Evolutionary conservation across 306 rosid species (phyloP).

Genomic region (Psophocarpus tetragonolobus): DNA sequence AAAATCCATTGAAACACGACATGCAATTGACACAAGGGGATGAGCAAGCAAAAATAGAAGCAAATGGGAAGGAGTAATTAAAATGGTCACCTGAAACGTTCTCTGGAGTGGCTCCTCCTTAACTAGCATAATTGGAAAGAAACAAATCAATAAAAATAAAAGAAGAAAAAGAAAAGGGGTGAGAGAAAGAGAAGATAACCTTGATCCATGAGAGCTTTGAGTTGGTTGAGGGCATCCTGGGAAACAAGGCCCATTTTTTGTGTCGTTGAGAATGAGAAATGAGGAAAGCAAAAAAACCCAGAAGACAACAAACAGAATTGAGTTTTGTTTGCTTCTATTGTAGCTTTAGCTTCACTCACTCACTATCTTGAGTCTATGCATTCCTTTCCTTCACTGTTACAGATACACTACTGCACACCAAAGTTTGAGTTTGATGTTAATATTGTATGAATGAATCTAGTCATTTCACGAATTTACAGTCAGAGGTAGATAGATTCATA

Average conservation of each 20-base stretch:
- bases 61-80: conserved; percentile 32
- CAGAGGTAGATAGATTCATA: background rate
- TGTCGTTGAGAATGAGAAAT: background rate
- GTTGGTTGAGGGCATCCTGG: conserved; percentile 71
- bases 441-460: no score
- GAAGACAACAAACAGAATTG: background rate
- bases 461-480: background rate
- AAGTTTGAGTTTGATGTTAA: background rate
- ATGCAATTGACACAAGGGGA: conserved; percentile 17
- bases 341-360: conserved; percentile 29
- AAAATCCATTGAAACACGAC: conserved; percentile 9
- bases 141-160: conserved; percentile 8
- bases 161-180: background rate
- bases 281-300: background rate
- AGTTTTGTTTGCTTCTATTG: background rate
- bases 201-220: conserved; percentile 71
- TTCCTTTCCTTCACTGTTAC: background rate
- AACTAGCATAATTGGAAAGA: conserved; percentile 50
- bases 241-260: conserved; percentile 64
- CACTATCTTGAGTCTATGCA: background rate
- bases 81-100: conserved; percentile 71
- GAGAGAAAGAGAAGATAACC: conserved; percentile 47
- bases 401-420: conserved; percentile 1
- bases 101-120: conserved; percentile 72
- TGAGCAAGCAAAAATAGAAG: conserved; percentile 9